Evolutionary conservation across 768 basidiomycete species (phyloP), one percentile per base, ranked within the genome.

Genomic region (Pulveroboletus sp.): DNA sequence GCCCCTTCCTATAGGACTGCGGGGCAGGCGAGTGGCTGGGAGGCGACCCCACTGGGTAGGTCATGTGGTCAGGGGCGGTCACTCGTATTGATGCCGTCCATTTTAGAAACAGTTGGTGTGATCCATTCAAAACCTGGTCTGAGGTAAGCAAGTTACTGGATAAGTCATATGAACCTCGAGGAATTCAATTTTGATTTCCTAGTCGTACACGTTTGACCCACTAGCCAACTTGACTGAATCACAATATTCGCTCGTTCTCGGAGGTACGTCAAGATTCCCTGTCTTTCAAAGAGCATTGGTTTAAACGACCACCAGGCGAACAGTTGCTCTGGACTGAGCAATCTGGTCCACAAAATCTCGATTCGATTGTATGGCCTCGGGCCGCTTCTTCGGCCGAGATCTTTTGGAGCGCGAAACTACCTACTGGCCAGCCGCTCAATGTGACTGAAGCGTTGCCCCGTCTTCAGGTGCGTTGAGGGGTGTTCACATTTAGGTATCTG

Each of bases 111-210:
- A 70, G 69, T 42, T 79, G 78, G 76, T 76, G 73, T 55, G 72
- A 74, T 49, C 75, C 75, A 5, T 78, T 75, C 71, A 79, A 78
- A 61, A 67, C 73, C 12, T 81, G 79, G 78, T 70, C 74, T 44
- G 53, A 70, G 58, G 74, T 76, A 43, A 58, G 71, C 9, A 20
- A 7, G 46, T 31, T 51, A 53, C 17, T 19, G 16, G 27, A n/a
- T 14, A 12, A 3, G 13, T 32, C 14, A 27, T 5, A 27, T 27
- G 25, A 27, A 29, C 27, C 2, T 27, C 27, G 27, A 29, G n/a
- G n/a, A n/a, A n/a, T 16, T 35, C 8, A 35, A 16, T 35, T 16
- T n/a, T 14, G 8, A 35, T 35, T 35, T 37, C 7, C 6, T 23
- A 46, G 40, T 25, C 35, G 3, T 41, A 51, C 60, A 72, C 71